Evolutionary conservation across 352 stramenopile genomes (phyloP).

Genomic region (Phytophthora capsici): DNA sequence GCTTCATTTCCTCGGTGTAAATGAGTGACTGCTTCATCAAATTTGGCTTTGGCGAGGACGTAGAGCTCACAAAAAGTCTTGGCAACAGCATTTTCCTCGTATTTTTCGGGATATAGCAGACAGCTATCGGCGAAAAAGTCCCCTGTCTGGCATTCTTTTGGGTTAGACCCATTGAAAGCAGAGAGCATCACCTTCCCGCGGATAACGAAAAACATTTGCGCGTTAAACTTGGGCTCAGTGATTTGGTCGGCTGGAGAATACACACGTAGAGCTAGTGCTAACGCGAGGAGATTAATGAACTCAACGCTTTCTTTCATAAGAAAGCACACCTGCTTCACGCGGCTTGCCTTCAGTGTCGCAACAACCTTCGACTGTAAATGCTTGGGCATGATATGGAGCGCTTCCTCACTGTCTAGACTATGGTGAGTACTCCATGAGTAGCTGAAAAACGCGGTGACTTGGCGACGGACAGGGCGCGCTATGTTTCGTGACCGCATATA

Average conservation of each 20-base stretch:
- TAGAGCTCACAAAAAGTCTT: conserved; percentile 88
- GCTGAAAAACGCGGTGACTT: conserved; percentile 72
- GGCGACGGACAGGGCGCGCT: conserved; percentile 45
- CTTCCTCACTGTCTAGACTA: conserved; percentile 67
- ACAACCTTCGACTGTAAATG: conserved; percentile 70
- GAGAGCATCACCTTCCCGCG: conserved; percentile 63
- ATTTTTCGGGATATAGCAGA: conserved; percentile 59
- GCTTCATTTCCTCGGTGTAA: conserved; percentile 59
- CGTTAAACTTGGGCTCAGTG: conserved; percentile 78
- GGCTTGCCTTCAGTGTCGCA: conserved; percentile 70
- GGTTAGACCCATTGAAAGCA: conserved; percentile 51
- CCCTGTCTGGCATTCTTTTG: conserved; percentile 69
- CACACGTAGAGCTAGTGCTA: conserved; percentile 59
- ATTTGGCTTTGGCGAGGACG: conserved; percentile 68
- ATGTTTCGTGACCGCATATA: conserved; percentile 81
- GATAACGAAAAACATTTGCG: conserved; percentile 83
- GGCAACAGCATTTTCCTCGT: conserved; percentile 73
- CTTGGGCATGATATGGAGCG: conserved; percentile 59
- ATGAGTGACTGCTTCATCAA: conserved; percentile 62
- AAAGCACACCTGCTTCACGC: conserved; percentile 75
- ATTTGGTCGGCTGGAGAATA: conserved; percentile 72
- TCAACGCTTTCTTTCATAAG: conserved; percentile 78
- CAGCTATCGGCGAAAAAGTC: conserved; percentile 79
- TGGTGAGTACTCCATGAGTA: conserved; percentile 76
- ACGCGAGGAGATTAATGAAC: conserved; percentile 73